Evolutionary conservation across 257 asterid genomes (phyloP).

Genomic region (Verbena officinalis): DNA sequence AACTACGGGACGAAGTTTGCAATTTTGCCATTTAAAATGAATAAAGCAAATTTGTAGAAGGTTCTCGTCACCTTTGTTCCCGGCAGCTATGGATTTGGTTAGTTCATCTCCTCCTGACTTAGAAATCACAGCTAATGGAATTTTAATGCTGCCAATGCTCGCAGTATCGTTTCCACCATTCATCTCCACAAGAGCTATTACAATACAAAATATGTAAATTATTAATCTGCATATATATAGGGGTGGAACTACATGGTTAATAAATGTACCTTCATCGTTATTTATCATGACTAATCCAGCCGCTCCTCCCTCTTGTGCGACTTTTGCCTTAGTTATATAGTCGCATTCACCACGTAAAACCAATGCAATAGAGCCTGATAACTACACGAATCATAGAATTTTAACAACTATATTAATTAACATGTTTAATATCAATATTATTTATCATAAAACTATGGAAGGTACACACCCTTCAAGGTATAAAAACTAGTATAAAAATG

Average conservation of each 20-base stretch:
- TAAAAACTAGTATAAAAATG: too few relatives aligned
- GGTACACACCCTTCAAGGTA: too few relatives aligned
- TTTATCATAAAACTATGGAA: neutral
- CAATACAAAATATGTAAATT: too few relatives aligned
- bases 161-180: constrained; percentile 52
- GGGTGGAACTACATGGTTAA: neutral
- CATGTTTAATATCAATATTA: neutral
- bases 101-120: constrained; percentile 57
- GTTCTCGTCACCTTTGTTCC: constrained; percentile 60
- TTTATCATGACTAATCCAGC: constrained; percentile 58
- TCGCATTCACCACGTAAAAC: constrained; percentile 74
- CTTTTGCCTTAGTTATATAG: constrained; percentile 57
- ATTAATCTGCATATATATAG: too few relatives aligned
- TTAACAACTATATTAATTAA: too few relatives aligned
- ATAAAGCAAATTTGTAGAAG: too few relatives aligned
- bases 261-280: constrained; percentile 56
- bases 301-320: constrained; percentile 70
- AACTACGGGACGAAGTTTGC: too few relatives aligned
- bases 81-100: constrained; percentile 44
- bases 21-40: too few relatives aligned
- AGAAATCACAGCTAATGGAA: constrained; percentile 60
- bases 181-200: constrained; percentile 59
- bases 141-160: constrained; percentile 38
- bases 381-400: constrained; percentile 46
- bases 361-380: constrained; percentile 57